Conservation (phyloP, 2,329 filamentous ascomycete species). For the Trichothecium sympodiale region DNA sequence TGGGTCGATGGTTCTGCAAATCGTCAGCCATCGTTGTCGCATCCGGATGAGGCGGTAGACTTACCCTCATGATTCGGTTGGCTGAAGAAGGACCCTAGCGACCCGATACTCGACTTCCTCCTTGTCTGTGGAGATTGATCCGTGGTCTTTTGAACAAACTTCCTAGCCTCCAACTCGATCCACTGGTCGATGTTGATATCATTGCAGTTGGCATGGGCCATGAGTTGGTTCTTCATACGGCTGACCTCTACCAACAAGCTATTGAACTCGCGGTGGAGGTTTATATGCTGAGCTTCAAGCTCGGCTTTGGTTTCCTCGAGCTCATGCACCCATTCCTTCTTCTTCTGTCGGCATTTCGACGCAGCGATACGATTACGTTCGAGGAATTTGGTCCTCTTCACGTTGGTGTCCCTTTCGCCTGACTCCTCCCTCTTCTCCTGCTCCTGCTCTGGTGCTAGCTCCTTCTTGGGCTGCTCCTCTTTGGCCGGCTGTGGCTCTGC, state of each 20-base stretch:
- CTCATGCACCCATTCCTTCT: conserved; percentile 41
- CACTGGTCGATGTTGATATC: conserved; percentile 41
- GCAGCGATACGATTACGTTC: conserved; percentile 64
- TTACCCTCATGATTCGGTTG: not conserved
- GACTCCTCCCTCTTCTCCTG: not conserved
- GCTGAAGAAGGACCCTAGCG: not conserved
- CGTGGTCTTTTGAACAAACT: conserved; percentile 27
- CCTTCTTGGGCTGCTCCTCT: conserved; percentile 3
- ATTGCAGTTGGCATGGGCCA: conserved; percentile 40
- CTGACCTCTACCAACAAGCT: conserved; percentile 31
- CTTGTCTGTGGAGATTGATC: not conserved
- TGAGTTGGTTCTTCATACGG: conserved; percentile 37
- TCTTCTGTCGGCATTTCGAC: conserved; percentile 63
- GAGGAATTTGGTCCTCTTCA: conserved; percentile 45
- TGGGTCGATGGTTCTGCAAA: conserved; percentile 1
- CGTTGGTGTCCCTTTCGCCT: conserved; percentile 17
- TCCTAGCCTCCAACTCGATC: conserved; percentile 39
- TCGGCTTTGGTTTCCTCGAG: conserved; percentile 33
- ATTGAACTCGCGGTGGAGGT: conserved; percentile 31
- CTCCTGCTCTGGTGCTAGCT: not conserved
- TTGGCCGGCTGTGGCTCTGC: conserved; percentile 15
- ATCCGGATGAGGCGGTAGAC: not conserved
- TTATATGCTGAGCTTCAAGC: conserved; percentile 31
- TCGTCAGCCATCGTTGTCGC: not conserved
- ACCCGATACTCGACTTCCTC: conserved; percentile 1